These are phyloP conservation scores for Termitomyces sp. DNA, from an alignment of 768 basidiomycete genomes.

Conservation along the genomic window DNA sequence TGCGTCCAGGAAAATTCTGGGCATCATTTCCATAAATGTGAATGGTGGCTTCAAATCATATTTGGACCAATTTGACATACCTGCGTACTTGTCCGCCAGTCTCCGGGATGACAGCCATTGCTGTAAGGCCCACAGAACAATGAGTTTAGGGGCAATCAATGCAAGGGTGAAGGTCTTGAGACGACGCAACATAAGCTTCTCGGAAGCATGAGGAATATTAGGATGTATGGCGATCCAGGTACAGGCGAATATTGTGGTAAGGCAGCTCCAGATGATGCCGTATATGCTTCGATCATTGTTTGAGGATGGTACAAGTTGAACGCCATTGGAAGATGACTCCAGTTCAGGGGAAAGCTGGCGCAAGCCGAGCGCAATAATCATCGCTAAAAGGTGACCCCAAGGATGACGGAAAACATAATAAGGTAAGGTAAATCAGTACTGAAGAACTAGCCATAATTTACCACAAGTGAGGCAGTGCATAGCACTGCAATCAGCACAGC, in stretches of 20 bases:
- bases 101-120: slow-evolving; percentile 15
- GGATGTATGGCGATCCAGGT: slow-evolving; percentile 22
- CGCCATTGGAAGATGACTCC: too few species aligned
- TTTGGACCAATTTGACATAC: background rate
- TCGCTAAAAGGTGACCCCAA: too few species aligned
- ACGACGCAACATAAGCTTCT: background rate
- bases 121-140: slow-evolving; percentile 15
- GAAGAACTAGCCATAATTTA: too few species aligned
- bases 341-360: too few species aligned
- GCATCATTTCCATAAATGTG: background rate
- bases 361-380: background rate
- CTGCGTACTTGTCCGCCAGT: slow-evolving; percentile 10
- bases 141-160: slow-evolving; percentile 20
- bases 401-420: too few species aligned
- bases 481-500: too few species aligned
- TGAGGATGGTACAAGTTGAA: background rate
- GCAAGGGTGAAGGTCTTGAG: slow-evolving; percentile 13
- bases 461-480: background rate
- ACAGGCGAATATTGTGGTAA: slow-evolving; percentile 19
- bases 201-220: slow-evolving; percentile 14
- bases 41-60: background rate
- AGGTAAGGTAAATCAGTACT: too few species aligned
- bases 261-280: slow-evolving; percentile 19
- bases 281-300: background rate
- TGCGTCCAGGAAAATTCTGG: slow-evolving; percentile 16